Conservation (phyloP, 345 rosid species). For the Sisymbrium irio region DNA sequence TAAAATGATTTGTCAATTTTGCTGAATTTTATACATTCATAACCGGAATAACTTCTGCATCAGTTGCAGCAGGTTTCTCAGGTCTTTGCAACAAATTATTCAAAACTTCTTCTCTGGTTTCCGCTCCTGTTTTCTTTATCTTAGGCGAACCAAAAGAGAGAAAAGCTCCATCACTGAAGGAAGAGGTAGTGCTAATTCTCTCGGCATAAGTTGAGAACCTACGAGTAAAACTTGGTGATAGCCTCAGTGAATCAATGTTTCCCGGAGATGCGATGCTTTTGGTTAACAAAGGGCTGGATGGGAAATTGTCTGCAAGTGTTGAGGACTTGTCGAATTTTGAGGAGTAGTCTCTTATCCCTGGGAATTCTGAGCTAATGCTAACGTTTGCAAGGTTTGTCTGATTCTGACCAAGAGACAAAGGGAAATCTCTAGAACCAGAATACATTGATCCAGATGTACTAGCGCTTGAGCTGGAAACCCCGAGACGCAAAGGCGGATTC, state of each 20-base stretch:
- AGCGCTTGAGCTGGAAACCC: slow-evolving; percentile 47
- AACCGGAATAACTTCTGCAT: slow-evolving; percentile 35
- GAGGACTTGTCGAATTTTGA: slow-evolving; percentile 47
- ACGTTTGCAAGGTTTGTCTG: slow-evolving; percentile 36
- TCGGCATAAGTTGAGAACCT: slow-evolving; percentile 75
- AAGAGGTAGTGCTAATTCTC: slow-evolving; percentile 79
- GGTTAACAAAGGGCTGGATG: slow-evolving; percentile 54
- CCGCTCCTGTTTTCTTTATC: slow-evolving; percentile 87
- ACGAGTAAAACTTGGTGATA: slow-evolving; percentile 57
- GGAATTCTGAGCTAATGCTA: slow-evolving; percentile 38
- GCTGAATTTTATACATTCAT: slow-evolving; percentile 49
- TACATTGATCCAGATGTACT: slow-evolving; percentile 59
- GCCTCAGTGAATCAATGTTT: slow-evolving; percentile 51
- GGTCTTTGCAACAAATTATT: slow-evolving; percentile 63
- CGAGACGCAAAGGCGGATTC: slow-evolving; percentile 63
- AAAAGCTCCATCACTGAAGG: slow-evolving; percentile 68
- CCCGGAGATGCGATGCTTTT: slow-evolving; percentile 48
- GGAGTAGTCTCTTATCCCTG: slow-evolving; percentile 49
- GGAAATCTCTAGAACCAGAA: slow-evolving; percentile 64
- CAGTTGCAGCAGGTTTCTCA: slow-evolving; percentile 48
- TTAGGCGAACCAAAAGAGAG: slow-evolving; percentile 66
- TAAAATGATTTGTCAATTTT: not conserved
- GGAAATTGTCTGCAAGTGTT: slow-evolving; percentile 51
- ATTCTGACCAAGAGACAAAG: slow-evolving; percentile 45
- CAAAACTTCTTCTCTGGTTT: slow-evolving; percentile 70